Evolutionary conservation across 2,329 filamentous ascomycete species (phyloP).

Genomic region (Talaromyces sp.): DNA sequence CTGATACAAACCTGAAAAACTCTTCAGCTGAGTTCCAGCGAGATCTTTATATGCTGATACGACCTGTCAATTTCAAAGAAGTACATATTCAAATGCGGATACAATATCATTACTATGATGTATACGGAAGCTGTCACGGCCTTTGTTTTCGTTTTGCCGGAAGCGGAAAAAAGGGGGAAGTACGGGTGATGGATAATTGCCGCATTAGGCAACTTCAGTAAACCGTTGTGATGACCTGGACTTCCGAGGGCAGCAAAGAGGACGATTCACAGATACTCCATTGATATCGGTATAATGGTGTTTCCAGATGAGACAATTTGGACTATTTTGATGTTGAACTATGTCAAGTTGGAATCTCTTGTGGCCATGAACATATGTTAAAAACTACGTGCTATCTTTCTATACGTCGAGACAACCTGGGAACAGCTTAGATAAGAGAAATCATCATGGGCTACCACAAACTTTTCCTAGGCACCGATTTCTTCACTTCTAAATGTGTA

Average conservation of each 20-base stretch:
- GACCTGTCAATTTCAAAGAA: background rate
- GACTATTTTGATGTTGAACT: background rate
- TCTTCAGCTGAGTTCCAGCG: background rate
- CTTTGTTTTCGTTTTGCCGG: constrained; percentile 2
- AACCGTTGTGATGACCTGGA: too few species aligned
- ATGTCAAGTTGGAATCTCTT: background rate
- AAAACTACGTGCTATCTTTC: too few species aligned
- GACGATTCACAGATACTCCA: background rate
- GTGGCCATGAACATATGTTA: background rate
- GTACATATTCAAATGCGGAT: too few species aligned
- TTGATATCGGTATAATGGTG: background rate
- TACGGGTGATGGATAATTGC: background rate
- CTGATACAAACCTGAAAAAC: background rate
- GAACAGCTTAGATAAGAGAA: too few species aligned
- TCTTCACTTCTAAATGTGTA: background rate
- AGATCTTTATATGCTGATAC: background rate
- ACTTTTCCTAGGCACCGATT: too few species aligned
- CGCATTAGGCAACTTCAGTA: constrained; percentile 2
- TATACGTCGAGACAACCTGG: too few species aligned
- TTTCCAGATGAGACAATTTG: background rate
- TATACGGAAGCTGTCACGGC: too few species aligned
- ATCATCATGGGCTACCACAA: too few species aligned
- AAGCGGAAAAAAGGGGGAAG: constrained; percentile 2
- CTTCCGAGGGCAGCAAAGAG: background rate
- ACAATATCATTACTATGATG: too few species aligned